Evolutionary conservation across 371 early-diverging fungal genomes (phyloP), one percentile per base, ranked within the genome.

Genomic region (Vairimorpha ceranae): DNA sequence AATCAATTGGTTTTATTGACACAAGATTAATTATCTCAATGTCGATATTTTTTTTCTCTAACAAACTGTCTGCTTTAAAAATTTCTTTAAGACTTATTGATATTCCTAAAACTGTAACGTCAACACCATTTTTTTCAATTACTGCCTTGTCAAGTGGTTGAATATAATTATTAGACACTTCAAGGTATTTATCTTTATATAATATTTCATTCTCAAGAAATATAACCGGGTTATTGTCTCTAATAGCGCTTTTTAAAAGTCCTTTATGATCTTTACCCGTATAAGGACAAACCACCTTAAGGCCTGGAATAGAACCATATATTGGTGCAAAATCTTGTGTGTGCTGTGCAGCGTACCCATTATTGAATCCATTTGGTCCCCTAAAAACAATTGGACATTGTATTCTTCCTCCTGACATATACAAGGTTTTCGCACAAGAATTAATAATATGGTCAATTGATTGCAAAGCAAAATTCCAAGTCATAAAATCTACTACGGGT

Each of bases 401-500:
- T 21, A 87, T 86, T 41, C 58, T 19, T 48, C 93, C 94, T 58
- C 93, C 96, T 41, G 94, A 91, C 98, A 98, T 97, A 86, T 96
- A 98, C 73, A 88, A 87, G 29, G 93, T 92, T 86, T 97, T 96
- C 76, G 93, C 97, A 58, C 93, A 94, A 70, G 95, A 94, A 89
- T 98, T 98, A 82, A 98, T 91, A 70, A 98, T 90, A 80, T 98
- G 98, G 84, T 98, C 98, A 81, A 98, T 95, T 52, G 96, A 93
- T 88, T 97, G 98, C 91, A 98, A 91, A 52, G 95, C 90, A 88
- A 98, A 98, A 89, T 95, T 96, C 87, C 91, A 95, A 60, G 98
- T 95, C 98, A 98, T 98, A 87, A 95, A 98, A 85, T 98, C 97
- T 87, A 94, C 93, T 74, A 98, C 88, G 45, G 98, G 98, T 87